phyloP scores from a whole-genome alignment of 805 yeast genomes.

The Nakazawaea populi region DNA sequence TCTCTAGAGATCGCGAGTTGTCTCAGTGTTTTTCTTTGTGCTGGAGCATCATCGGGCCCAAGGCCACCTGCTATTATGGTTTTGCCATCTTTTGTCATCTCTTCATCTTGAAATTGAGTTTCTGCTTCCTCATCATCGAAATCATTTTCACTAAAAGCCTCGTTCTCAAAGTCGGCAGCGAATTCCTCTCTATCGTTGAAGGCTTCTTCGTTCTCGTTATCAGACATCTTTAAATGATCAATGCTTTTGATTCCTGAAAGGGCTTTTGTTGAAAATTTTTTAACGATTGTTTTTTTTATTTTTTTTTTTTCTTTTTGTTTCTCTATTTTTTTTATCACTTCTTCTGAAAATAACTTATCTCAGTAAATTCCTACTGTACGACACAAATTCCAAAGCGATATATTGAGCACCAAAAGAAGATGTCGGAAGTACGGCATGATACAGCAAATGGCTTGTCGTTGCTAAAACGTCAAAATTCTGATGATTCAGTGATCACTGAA shows the following conservation, averaged over 20 bases:
- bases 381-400: too few species aligned
- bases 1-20: slow-evolving; percentile 88
- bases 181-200: slow-evolving; percentile 68
- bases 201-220: slow-evolving; percentile 49
- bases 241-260: not conserved
- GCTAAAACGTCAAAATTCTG: not conserved
- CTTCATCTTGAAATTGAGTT: slow-evolving; percentile 31
- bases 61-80: slow-evolving; percentile 66
- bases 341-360: too few species aligned
- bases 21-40: slow-evolving; percentile 53
- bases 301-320: not conserved
- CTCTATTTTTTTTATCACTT: not conserved
- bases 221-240: slow-evolving; percentile 35
- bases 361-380: too few species aligned
- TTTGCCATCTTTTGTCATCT: slow-evolving; percentile 63
- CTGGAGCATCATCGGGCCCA: slow-evolving; percentile 47
- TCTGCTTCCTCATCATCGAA: slow-evolving; percentile 33
- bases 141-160: slow-evolving; percentile 41
- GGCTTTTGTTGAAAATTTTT: slow-evolving; percentile 3
- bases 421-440: not conserved
- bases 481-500: not conserved
- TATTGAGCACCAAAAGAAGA: not conserved
- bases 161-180: slow-evolving; percentile 80
- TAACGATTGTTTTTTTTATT: not conserved
- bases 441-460: too few species aligned